phyloP scores from a whole-genome alignment of 83 land plant species.

The Picea mariana region DNA sequence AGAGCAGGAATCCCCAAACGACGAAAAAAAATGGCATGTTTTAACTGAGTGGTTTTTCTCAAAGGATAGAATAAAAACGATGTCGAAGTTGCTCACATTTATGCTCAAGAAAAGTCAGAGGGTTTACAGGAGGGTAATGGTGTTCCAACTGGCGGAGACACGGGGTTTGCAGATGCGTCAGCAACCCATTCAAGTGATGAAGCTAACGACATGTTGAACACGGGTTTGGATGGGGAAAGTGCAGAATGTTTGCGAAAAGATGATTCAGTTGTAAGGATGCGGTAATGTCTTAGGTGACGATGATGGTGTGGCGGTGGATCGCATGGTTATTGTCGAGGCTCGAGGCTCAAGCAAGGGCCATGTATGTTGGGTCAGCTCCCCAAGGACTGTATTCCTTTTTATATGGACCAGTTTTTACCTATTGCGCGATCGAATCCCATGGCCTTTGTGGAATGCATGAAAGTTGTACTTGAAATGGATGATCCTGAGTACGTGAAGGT shows the following conservation, averaged over 20 bases:
- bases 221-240: background rate
- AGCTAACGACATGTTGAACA: background rate
- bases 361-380: too few relatives aligned
- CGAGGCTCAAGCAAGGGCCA: too few relatives aligned
- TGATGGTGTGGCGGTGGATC: too few relatives aligned
- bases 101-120: background rate
- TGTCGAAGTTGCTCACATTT: background rate
- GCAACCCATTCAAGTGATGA: too few relatives aligned
- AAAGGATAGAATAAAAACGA: background rate
- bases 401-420: too few relatives aligned
- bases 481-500: background rate
- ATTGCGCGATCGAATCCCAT: too few relatives aligned
- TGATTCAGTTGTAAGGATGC: background rate
- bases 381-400: too few relatives aligned
- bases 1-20: background rate
- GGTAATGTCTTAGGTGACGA: too few relatives aligned
- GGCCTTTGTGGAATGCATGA: too few relatives aligned
- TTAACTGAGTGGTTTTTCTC: background rate
- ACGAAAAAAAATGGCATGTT: background rate
- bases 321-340: too few relatives aligned
- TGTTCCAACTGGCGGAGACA: background rate
- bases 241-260: background rate
- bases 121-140: background rate
- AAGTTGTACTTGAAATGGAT: too few relatives aligned
- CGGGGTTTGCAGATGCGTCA: background rate